Base-by-base conservation (phyloP, 2,329 filamentous ascomycete genomes). In the Cyphellophora europaea region DNA sequence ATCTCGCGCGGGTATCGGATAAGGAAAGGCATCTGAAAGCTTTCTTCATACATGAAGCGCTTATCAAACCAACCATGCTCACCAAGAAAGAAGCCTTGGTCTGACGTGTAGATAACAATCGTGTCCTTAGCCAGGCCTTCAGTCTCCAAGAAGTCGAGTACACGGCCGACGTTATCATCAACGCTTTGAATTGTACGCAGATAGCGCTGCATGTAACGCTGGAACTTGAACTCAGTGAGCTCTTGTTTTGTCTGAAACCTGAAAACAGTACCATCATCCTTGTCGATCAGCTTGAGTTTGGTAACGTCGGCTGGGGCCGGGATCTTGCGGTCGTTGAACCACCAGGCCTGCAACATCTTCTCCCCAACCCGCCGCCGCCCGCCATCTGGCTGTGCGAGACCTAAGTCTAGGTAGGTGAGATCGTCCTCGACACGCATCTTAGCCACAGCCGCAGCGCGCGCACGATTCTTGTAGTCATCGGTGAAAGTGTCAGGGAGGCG, bases 41-140 rank as follows among this genome's bases (percentile, higher is more conserved):
- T 62, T 49, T 73, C 67, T 41, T 74, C 69, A 50, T 73, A 73
- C 63, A 73, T 72, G 49, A 73, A 72, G 3, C 69, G 62, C 52
- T 73, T 73, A 49, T 72, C 70, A 44, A 72, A 72, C 69, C 68
- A 73, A 35, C 69, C 69, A 40, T 73, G 70, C 38, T 73, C 69
- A 5, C 69, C 69, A 0, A 73, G 61, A 49, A 72, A 73, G 53
- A 72, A 72, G 5, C 69, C 70, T 40, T 72, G 68, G 42, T 72
- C 69, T 0, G 65, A 69, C 0, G 65, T 71, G 41, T 72, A 72
- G n/a, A 72, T 57, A 2, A 72, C 62, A 3, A 72, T 51, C 0
- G 68, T 72, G 43, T 71, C 61, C 1, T 67, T 53, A 0, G 59
- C 50, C 0, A 71, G 48, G 0, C 51, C 59, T 6, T 65, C 53